Percentiles rank a stretch among this genome's conserved stretches.
phyloP scores from a whole-genome alignment of 1,139 yeast genomes.

The Yamadazyma jaroonii region DNA sequence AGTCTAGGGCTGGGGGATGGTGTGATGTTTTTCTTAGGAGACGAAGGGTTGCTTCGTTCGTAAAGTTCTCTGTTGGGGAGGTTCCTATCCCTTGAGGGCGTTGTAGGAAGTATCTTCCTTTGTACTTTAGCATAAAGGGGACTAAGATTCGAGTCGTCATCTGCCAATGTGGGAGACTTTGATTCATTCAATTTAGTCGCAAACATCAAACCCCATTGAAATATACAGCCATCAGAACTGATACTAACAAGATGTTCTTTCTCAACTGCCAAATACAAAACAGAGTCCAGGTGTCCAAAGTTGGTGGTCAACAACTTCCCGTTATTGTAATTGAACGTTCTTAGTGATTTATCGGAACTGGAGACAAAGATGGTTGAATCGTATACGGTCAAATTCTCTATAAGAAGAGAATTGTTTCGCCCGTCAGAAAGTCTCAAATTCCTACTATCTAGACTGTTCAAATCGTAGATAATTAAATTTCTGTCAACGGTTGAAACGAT shows the following conservation, averaged over 20 bases:
- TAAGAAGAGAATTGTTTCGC: constrained; percentile 34
- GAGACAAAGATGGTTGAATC: constrained; percentile 39
- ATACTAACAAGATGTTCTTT: constrained; percentile 33
- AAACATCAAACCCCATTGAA: constrained; percentile 46
- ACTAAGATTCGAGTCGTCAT: background rate
- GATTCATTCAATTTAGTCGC: background rate
- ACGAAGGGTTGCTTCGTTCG: constrained; percentile 6
- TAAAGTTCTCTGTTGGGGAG: background rate
- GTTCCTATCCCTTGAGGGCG: constrained; percentile 10
- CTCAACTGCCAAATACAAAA: constrained; percentile 37
- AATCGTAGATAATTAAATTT: constrained; percentile 37
- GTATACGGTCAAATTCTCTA: constrained; percentile 37
- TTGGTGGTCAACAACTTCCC: constrained; percentile 48
- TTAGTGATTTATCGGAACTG: constrained; percentile 56
- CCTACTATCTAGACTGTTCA: constrained; percentile 33
- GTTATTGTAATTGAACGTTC: constrained; percentile 43
- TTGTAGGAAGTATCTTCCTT: constrained; percentile 30
- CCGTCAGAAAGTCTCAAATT: constrained; percentile 40
- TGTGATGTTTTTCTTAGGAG: constrained; percentile 6
- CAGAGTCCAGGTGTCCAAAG: constrained; percentile 68
- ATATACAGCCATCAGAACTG: constrained; percentile 52
- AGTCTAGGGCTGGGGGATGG: constrained; percentile 19
- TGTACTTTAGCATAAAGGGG: constrained; percentile 30
- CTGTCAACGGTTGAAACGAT: constrained; percentile 56
- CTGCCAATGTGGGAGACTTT: background rate